Percentiles rank a stretch among this genome's conserved stretches.
phyloP scores from a whole-genome alignment of 1,139 yeast genomes.

The Blastobotrys buckinghamii region DNA sequence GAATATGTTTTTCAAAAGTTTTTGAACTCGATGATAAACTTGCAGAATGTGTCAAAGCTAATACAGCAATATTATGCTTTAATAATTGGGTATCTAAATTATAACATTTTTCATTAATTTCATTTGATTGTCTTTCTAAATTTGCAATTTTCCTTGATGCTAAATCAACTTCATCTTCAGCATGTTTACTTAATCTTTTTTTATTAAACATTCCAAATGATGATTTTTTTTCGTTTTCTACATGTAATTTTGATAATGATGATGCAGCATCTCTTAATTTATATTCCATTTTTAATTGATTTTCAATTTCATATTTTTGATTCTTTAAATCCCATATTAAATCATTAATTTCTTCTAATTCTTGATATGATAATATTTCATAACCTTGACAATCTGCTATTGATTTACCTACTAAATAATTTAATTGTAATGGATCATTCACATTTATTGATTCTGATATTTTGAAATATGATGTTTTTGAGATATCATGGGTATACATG shows the following conservation, averaged over 20 bases:
- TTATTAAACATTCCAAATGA: slow-evolving; percentile 8
- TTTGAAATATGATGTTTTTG: slow-evolving; percentile 21
- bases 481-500: slow-evolving; percentile 14
- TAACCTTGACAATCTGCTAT: slow-evolving; percentile 30
- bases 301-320: slow-evolving; percentile 25
- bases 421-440: slow-evolving; percentile 25
- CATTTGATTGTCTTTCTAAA: slow-evolving; percentile 23
- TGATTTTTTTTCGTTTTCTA: slow-evolving; percentile 6
- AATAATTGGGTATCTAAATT: slow-evolving; percentile 23
- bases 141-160: slow-evolving; percentile 25
- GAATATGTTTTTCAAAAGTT: slow-evolving; percentile 12
- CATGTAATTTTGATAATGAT: slow-evolving; percentile 27
- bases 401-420: slow-evolving; percentile 30
- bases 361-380: slow-evolving; percentile 30
- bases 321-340: slow-evolving; percentile 15
- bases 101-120: slow-evolving; percentile 19
- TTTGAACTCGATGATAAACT: slow-evolving; percentile 21
- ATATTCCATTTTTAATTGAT: slow-evolving; percentile 29
- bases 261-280: slow-evolving; percentile 35
- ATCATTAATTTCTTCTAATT: slow-evolving; percentile 27
- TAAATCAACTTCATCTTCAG: slow-evolving; percentile 31
- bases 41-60: slow-evolving; percentile 28
- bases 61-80: slow-evolving; percentile 32
- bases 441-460: slow-evolving; percentile 24
- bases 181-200: slow-evolving; percentile 31